Conservation (phyloP, 768 basidiomycete genomes). For the Lyophyllum atratum region DNA sequence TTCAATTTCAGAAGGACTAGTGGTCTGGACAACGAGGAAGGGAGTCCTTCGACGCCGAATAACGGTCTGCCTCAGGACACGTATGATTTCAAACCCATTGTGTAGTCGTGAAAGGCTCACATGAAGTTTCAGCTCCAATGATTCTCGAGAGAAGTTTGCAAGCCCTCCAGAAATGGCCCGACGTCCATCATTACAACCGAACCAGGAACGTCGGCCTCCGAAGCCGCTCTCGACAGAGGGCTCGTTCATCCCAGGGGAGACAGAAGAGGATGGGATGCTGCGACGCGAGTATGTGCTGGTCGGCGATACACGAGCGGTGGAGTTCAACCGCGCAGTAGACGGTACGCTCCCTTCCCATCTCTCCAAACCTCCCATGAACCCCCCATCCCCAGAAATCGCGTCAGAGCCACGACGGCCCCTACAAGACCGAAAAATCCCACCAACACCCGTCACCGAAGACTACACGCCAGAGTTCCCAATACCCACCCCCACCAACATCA, state of each 20-base stretch:
- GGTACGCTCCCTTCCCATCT: slow-evolving; percentile 48
- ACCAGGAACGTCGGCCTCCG: slow-evolving; percentile 18
- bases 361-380: neutral
- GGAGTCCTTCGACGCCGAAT: slow-evolving; percentile 21
- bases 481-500: slow-evolving; percentile 39
- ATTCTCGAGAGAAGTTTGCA: slow-evolving; percentile 22
- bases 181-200: slow-evolving; percentile 18
- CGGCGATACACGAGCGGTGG: slow-evolving; percentile 85
- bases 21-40: slow-evolving; percentile 22
- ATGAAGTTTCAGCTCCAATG: slow-evolving; percentile 17
- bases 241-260: slow-evolving; percentile 79
- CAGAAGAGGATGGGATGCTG: slow-evolving; percentile 79
- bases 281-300: slow-evolving; percentile 93
- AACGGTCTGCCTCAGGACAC: slow-evolving; percentile 25
- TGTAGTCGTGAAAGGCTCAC: neutral
- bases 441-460: slow-evolving; percentile 52
- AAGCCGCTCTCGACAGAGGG: slow-evolving; percentile 54
- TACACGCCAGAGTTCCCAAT: slow-evolving; percentile 37
- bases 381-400: slow-evolving; percentile 55
- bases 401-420: slow-evolving; percentile 59
- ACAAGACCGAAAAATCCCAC: slow-evolving; percentile 53
- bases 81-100: slow-evolving; percentile 14
- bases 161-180: slow-evolving; percentile 23
- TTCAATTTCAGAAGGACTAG: slow-evolving; percentile 63
- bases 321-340: slow-evolving; percentile 90